These are phyloP conservation scores for Setaria viridis DNA, from an alignment of 202 grass and related monocot species.

Conservation along the genomic window DNA sequence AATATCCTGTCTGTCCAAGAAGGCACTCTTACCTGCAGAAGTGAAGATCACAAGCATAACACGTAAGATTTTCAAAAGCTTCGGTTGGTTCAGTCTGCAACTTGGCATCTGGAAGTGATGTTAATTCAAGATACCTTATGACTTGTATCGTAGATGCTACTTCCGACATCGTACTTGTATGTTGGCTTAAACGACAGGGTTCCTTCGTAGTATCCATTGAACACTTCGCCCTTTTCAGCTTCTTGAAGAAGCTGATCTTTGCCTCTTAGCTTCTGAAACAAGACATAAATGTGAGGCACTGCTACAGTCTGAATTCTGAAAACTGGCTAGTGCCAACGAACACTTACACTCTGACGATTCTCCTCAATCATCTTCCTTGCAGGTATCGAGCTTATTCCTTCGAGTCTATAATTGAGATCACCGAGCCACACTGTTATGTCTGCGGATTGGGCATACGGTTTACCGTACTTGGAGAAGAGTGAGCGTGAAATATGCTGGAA, in stretches of 20 bases:
- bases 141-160: constrained; percentile 69
- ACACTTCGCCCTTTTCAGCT: constrained; percentile 67
- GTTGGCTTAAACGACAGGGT: constrained; percentile 73
- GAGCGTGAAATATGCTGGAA: constrained; percentile 61
- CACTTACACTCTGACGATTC: constrained; percentile 61
- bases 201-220: constrained; percentile 69
- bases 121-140: constrained; percentile 45
- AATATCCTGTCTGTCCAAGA: constrained; percentile 82
- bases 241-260: constrained; percentile 80
- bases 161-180: constrained; percentile 71
- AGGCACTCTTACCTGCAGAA: constrained; percentile 67
- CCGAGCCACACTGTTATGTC: constrained; percentile 72
- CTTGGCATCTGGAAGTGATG: background rate
- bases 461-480: constrained; percentile 57
- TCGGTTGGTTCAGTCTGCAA: background rate
- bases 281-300: background rate
- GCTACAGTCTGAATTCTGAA: background rate
- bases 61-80: constrained; percentile 1
- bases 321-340: background rate
- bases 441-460: constrained; percentile 33
- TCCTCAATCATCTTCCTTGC: constrained; percentile 60
- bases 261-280: constrained; percentile 56
- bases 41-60: background rate
- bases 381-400: constrained; percentile 58
- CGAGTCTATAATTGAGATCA: constrained; percentile 74